Evolutionary conservation across 805 yeast genomes (phyloP).

Genomic region (Lipomyces japonicus): DNA sequence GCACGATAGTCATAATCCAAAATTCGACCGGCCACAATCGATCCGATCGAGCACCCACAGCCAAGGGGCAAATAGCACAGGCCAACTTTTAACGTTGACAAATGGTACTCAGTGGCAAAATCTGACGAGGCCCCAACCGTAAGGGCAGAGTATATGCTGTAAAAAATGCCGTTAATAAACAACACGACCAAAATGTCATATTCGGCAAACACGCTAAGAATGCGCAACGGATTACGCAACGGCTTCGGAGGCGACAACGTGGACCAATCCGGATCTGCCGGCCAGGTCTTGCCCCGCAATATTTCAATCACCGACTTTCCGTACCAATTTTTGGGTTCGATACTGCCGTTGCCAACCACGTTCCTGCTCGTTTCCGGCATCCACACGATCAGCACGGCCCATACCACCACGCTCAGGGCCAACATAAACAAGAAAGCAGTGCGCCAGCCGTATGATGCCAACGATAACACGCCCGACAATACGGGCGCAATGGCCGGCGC

Average conservation of each 20-base stretch:
- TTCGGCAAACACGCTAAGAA: slow-evolving; percentile 1
- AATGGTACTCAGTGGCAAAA: slow-evolving; percentile 49
- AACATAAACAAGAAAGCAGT: slow-evolving; percentile 74
- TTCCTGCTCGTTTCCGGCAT: slow-evolving; percentile 75
- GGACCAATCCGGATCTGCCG: not conserved
- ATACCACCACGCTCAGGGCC: slow-evolving; percentile 52
- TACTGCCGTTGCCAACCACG: slow-evolving; percentile 71
- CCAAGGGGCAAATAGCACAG: slow-evolving; percentile 76
- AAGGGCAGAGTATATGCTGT: not conserved
- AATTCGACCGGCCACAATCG: slow-evolving; percentile 54
- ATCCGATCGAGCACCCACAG: slow-evolving; percentile 59
- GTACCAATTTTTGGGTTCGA: slow-evolving; percentile 43
- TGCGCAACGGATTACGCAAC: slow-evolving; percentile 3
- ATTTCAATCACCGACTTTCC: slow-evolving; percentile 1
- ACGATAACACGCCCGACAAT: slow-evolving; percentile 51
- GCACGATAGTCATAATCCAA: slow-evolving; percentile 34
- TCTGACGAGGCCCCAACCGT: slow-evolving; percentile 45
- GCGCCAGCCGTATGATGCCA: slow-evolving; percentile 58
- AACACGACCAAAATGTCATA: slow-evolving; percentile 7
- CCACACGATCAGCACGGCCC: slow-evolving; percentile 37
- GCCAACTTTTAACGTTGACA: slow-evolving; percentile 58
- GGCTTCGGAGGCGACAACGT: not conserved
- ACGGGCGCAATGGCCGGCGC: slow-evolving; percentile 81
- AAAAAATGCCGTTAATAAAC: not conserved
- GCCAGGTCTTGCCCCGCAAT: not conserved